Conservation (phyloP, 306 rosid genomes). For the Lathyrus sativus region DNA sequence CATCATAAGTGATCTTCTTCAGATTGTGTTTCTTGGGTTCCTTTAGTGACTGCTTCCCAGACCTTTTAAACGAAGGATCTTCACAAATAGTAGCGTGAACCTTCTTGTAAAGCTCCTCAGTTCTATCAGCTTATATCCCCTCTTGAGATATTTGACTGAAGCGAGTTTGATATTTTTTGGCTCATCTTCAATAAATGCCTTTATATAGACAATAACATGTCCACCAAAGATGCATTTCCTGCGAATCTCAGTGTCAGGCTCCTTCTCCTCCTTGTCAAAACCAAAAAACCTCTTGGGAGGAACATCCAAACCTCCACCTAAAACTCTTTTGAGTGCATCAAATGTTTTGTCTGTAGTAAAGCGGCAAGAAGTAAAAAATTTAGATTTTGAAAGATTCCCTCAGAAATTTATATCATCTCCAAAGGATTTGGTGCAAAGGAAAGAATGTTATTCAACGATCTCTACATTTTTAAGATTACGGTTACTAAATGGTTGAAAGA, state of each 20-base stretch:
- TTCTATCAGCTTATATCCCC: not conserved
- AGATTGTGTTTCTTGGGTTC: constrained; percentile 24
- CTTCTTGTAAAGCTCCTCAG: constrained; percentile 21
- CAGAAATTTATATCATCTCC: too few species aligned
- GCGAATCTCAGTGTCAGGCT: constrained; percentile 21
- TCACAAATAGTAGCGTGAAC: constrained; percentile 2
- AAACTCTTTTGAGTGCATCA: constrained; percentile 31
- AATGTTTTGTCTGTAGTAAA: too few species aligned
- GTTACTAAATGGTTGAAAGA: too few species aligned
- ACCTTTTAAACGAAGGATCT: not conserved
- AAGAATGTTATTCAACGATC: too few species aligned
- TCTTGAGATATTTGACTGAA: constrained; percentile 18
- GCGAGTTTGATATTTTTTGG: constrained; percentile 26
- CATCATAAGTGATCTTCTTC: constrained; percentile 15
- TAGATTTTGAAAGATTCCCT: too few species aligned
- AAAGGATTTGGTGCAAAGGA: too few species aligned
- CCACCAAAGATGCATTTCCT: constrained; percentile 33
- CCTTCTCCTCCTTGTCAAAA: constrained; percentile 32
- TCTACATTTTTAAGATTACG: too few species aligned
- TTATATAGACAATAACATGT: constrained; percentile 32
- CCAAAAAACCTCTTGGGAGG: constrained; percentile 36
- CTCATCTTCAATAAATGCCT: constrained; percentile 28
- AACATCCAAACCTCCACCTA: constrained; percentile 32
- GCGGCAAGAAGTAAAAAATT: too few species aligned
- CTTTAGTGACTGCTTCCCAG: constrained; percentile 10